phyloP scores from a whole-genome alignment of 148 eudicot species.

The Silene latifolia region DNA sequence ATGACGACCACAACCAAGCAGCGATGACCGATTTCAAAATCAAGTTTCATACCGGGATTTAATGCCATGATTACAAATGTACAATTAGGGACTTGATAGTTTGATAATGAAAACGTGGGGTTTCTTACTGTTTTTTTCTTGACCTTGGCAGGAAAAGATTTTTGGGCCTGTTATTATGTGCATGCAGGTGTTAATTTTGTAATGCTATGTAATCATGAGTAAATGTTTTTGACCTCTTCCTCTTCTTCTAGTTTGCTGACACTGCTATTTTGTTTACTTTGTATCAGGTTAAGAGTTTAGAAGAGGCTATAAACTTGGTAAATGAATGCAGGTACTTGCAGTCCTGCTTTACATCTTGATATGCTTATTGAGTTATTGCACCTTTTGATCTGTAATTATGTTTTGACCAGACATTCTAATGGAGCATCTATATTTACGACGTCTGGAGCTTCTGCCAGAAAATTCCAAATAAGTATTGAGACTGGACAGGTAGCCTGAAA shows the following conservation, averaged over 20 bases:
- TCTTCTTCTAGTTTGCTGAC: conserved; percentile 8
- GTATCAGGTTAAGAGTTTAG: conserved; percentile 55
- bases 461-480: conserved; percentile 56
- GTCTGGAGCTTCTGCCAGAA: conserved; percentile 57
- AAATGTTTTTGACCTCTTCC: conserved; percentile 5
- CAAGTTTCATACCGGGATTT: not conserved
- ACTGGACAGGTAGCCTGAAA: conserved; percentile 47
- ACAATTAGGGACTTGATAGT: not conserved
- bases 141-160: conserved; percentile 50
- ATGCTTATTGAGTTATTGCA: not conserved
- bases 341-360: conserved; percentile 5
- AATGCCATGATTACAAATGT: not conserved
- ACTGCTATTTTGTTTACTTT: not conserved
- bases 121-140: not conserved
- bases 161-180: conserved; percentile 71
- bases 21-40: not conserved
- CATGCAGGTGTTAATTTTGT: conserved; percentile 44
- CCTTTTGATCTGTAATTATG: conserved; percentile 16
- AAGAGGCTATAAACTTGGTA: conserved; percentile 54
- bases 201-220: not conserved
- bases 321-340: conserved; percentile 48
- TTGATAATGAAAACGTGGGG: not conserved
- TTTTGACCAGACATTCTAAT: conserved; percentile 38
- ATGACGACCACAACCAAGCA: not conserved
- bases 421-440: conserved; percentile 68